Evolutionary conservation across 75 land plant species (phyloP).

Genomic region (Adiantum capillusveneris): DNA sequence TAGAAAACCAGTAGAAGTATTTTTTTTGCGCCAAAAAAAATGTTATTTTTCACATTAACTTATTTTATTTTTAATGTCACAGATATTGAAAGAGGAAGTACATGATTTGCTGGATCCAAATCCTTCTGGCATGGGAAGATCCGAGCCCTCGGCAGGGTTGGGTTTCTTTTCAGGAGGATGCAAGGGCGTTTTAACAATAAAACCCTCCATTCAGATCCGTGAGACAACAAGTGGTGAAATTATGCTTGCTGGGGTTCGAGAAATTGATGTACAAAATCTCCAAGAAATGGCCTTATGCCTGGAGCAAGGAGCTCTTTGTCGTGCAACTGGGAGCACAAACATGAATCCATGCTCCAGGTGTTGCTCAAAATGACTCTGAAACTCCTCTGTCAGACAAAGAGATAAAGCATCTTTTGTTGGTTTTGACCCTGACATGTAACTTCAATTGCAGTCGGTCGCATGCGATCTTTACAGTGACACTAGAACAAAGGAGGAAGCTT

Average conservation of each 20-base stretch:
- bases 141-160: slow-evolving; percentile 47
- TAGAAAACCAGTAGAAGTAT: too few relatives aligned
- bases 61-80: not conserved
- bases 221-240: slow-evolving; percentile 92
- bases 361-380: not conserved
- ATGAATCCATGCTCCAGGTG: slow-evolving; percentile 98
- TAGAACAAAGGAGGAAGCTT: slow-evolving; percentile 88
- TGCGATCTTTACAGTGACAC: slow-evolving; percentile 97
- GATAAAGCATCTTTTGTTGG: not conserved
- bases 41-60: too few relatives aligned
- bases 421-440: not conserved
- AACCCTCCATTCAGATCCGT: slow-evolving; percentile 87
- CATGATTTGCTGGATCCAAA: slow-evolving; percentile 79
- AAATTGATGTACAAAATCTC: slow-evolving; percentile 61
- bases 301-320: slow-evolving; percentile 85
- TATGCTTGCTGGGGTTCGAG: slow-evolving; percentile 88
- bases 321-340: slow-evolving; percentile 99
- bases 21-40: too few relatives aligned
- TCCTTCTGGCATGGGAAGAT: slow-evolving; percentile 31
- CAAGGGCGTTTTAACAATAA: slow-evolving; percentile 57
- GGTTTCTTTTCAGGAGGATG: slow-evolving; percentile 28
- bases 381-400: too few relatives aligned
- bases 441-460: slow-evolving; percentile 78
- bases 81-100: slow-evolving; percentile 98
- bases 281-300: slow-evolving; percentile 91